These are phyloP conservation scores for Medicago lupulina DNA, from an alignment of 306 rosid genomes.

Conservation along the genomic window DNA sequence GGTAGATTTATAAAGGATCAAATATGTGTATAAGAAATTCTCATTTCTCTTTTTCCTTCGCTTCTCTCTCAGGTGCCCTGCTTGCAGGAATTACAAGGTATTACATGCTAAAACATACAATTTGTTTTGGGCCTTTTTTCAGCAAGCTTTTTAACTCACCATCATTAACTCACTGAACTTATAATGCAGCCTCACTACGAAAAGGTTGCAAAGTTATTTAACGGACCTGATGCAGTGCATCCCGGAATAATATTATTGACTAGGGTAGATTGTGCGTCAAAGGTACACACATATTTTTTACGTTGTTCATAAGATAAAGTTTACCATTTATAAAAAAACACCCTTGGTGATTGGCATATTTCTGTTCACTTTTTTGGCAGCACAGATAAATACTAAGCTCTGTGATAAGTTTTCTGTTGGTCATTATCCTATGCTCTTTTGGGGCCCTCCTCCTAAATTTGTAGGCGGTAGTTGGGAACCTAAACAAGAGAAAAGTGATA, in stretches of 20 bases:
- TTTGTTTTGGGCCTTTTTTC: neutral
- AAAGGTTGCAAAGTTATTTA: conserved; percentile 95
- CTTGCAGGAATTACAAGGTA: conserved; percentile 98
- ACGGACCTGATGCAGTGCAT: conserved; percentile 92
- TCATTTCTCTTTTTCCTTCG: conserved; percentile 38
- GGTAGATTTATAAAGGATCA: too few relatives aligned
- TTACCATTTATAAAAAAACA: conserved; percentile 35
- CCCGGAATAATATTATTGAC: conserved; percentile 90
- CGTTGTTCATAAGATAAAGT: conserved; percentile 7
- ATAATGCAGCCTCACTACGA: conserved; percentile 86
- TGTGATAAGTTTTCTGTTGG: conserved; percentile 91
- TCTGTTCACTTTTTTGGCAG: conserved; percentile 73
- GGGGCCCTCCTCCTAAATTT: conserved; percentile 91
- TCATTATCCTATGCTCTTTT: conserved; percentile 95
- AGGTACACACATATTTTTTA: conserved; percentile 58
- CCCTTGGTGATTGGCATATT: conserved; percentile 51
- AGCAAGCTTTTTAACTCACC: conserved; percentile 17
- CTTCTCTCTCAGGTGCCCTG: conserved; percentile 84
- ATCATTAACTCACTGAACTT: conserved; percentile 33
- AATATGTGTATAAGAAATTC: conserved; percentile 6
- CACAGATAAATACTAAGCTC: conserved; percentile 92
- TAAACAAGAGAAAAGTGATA: conserved; percentile 71
- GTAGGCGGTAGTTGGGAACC: conserved; percentile 79
- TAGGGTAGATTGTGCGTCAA: conserved; percentile 91
- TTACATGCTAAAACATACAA: conserved; percentile 27